Base-by-base conservation (phyloP, 441 rosid genomes). In the Gossypium gossypioides region DNA sequence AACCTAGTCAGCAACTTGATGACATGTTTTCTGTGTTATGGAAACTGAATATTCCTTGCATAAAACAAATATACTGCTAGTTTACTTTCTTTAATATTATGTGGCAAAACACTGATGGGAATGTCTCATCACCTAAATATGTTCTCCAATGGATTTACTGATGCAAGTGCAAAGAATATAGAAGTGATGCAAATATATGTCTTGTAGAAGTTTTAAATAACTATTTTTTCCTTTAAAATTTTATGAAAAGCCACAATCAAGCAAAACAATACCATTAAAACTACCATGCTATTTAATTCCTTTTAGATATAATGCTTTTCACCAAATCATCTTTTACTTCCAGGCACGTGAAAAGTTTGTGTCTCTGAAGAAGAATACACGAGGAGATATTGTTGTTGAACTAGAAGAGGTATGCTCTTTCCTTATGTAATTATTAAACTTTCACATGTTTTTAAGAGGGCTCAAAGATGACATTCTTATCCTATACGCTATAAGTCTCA, bases 331-430 rank as follows among this genome's bases (percentile, higher is more conserved):
- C 42, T 48, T 32, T 3, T 50, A 25, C 77, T 82, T 75, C 58
- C 81, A 93, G 97, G 89, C 97, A 3, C 97, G 97, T 9, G 97
- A 93, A 68, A 93, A 87, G 77, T 89, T 89, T 84, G 91, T 87
- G 29, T 89, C 98, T 48, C 84, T 93, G 76, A 93, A 89, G 87
- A 93, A 86, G 88, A 93, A 79, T 83, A 82, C 97, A 57, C 83
- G 85, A 67, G 90, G 81, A 54, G 96, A 89, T 66, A 79, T 91
- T 79, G 82, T 93, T 81, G 89, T 90, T 22, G 96, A 86, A 79
- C 81, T 89, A 67, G 98, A 93, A 86, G 96, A 91, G 97, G 98
- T 91, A 84, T 51, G 60, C 46, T 65, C 51, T 58, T 37, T 67
- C 16, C 29, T 60, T 71, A 22, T 34, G 22, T 48, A 15, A 40